Evolutionary conservation across 78 protist genomes (phyloP).

Genomic region (Dictyostelium capitatum): DNA sequence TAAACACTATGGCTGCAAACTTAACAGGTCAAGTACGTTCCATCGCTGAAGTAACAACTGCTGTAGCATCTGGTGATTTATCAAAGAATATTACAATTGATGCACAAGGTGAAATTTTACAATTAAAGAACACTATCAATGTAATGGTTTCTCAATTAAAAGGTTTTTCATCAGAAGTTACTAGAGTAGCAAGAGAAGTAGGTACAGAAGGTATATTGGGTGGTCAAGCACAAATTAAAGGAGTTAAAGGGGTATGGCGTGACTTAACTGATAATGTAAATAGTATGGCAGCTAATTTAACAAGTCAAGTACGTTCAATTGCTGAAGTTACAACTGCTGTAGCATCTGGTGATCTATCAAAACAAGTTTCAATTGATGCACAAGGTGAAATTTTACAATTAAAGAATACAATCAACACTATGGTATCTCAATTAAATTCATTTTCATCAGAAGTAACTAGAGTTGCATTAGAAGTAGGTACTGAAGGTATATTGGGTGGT

Average conservation of each 20-base stretch:
- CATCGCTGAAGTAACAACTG: slow-evolving; percentile 75
- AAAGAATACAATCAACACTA: slow-evolving; percentile 62
- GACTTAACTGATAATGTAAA: slow-evolving; percentile 68
- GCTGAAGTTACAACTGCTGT: slow-evolving; percentile 74
- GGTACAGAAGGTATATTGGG: slow-evolving; percentile 72
- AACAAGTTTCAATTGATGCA: slow-evolving; percentile 28
- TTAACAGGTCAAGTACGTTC: slow-evolving; percentile 75
- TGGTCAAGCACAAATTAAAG: slow-evolving; percentile 49
- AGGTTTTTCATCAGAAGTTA: slow-evolving; percentile 55
- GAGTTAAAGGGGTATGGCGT: slow-evolving; percentile 63
- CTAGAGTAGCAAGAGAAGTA: slow-evolving; percentile 68
- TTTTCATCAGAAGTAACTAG: slow-evolving; percentile 71
- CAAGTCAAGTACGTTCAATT: slow-evolving; percentile 57
- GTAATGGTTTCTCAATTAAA: slow-evolving; percentile 66
- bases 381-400: slow-evolving; percentile 58
- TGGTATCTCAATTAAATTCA: slow-evolving; percentile 44
- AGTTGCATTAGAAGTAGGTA: slow-evolving; percentile 79
- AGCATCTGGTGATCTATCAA: slow-evolving; percentile 66
- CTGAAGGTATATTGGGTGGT: slow-evolving; percentile 79
- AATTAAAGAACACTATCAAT: slow-evolving; percentile 66
- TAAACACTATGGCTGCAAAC: slow-evolving; percentile 79
- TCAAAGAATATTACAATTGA: slow-evolving; percentile 54
- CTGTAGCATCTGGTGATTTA: slow-evolving; percentile 75
- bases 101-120: slow-evolving; percentile 71
- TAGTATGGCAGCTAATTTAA: slow-evolving; percentile 73